phyloP scores from a whole-genome alignment of 1,284 basidiomycete genomes.

The Rhodotorula sp. region DNA sequence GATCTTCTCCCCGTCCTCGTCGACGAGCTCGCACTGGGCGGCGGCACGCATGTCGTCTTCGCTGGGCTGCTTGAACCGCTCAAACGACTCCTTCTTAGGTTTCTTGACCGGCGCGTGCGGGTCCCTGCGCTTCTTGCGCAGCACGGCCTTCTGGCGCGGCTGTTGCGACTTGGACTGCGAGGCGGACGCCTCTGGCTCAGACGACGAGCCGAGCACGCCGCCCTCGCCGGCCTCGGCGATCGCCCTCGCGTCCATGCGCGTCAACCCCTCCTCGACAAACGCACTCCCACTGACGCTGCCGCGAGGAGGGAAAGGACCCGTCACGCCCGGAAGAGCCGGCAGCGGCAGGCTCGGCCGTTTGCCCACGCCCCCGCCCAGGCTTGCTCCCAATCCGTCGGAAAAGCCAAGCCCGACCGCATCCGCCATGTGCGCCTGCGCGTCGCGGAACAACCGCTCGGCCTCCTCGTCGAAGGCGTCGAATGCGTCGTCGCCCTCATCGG shows the following conservation, averaged over 20 bases:
- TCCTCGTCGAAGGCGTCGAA: background rate
- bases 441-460: background rate
- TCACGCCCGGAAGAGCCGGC: background rate
- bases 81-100: conserved; percentile 11
- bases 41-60: conserved; percentile 10
- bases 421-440: background rate
- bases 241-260: background rate
- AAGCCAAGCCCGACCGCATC: background rate
- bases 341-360: conserved; percentile 2
- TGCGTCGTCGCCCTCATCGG: background rate
- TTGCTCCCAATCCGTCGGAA: too few species aligned
- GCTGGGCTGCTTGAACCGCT: conserved; percentile 30
- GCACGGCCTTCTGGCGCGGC: background rate
- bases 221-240: background rate
- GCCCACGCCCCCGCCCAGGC: too few species aligned
- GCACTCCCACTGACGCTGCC: background rate
- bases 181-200: background rate
- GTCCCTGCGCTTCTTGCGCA: too few species aligned
- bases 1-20: conserved; percentile 7
- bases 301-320: background rate
- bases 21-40: conserved; percentile 17
- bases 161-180: background rate
- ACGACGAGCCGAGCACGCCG: background rate
- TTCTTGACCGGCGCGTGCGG: background rate
- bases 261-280: background rate